Evolutionary conservation across 1,284 basidiomycete genomes (phyloP).

Genomic region (Coniophora puteana): DNA sequence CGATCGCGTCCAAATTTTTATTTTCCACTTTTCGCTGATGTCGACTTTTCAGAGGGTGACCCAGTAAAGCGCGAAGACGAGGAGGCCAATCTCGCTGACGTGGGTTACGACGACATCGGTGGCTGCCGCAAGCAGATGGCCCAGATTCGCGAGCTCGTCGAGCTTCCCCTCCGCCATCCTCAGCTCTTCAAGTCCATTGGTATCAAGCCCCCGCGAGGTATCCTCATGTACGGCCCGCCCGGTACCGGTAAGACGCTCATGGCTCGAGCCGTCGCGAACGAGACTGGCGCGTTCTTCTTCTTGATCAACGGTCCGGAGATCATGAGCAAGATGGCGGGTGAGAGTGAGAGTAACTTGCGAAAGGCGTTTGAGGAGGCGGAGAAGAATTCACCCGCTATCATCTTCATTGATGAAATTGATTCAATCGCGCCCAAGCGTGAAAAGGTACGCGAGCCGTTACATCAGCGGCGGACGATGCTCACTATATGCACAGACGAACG

Average conservation of each 20-base stretch:
- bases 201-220: conserved; percentile 99
- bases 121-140: conserved; percentile 99
- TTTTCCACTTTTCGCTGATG: conserved; percentile 14
- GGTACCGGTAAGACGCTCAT: conserved; percentile 98
- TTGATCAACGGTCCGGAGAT: conserved; percentile 99
- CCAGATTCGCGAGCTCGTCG: conserved; percentile 98
- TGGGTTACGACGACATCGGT: conserved; percentile 99
- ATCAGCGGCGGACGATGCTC: conserved; percentile 8
- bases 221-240: conserved; percentile 94
- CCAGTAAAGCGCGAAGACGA: conserved; percentile 99
- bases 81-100: conserved; percentile 94
- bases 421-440: conserved; percentile 99
- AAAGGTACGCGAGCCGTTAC: conserved; percentile 58
- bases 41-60: conserved; percentile 75
- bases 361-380: conserved; percentile 99
- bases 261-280: conserved; percentile 98
- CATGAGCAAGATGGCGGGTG: conserved; percentile 99
- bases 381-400: conserved; percentile 99
- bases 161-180: conserved; percentile 95
- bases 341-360: conserved; percentile 94
- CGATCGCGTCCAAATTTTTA: background rate
- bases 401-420: conserved; percentile 99
- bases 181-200: conserved; percentile 99
- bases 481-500: conserved; percentile 72
- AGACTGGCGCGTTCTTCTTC: conserved; percentile 99